Evolutionary conservation across 1,284 basidiomycete genomes (phyloP).

Genomic region (Marasmius sp.): DNA sequence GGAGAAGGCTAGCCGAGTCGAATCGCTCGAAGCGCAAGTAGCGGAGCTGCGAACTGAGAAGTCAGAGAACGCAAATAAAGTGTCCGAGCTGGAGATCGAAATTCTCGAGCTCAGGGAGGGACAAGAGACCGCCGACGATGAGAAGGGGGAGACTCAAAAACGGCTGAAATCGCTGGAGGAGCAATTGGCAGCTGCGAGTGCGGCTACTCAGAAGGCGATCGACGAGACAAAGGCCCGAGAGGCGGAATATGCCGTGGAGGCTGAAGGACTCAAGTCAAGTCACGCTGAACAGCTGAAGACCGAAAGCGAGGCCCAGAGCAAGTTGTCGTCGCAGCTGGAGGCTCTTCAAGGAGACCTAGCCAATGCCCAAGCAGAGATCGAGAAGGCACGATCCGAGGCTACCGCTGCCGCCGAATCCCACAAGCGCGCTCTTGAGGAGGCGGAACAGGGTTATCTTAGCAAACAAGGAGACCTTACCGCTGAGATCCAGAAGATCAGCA

Average conservation of each 20-base stretch:
- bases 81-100: slow-evolving; percentile 79
- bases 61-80: slow-evolving; percentile 72
- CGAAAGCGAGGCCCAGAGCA: slow-evolving; percentile 44
- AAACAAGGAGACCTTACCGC: slow-evolving; percentile 58
- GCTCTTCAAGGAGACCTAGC: slow-evolving; percentile 47
- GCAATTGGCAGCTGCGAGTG: slow-evolving; percentile 45
- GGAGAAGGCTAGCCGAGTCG: slow-evolving; percentile 41
- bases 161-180: slow-evolving; percentile 53
- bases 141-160: slow-evolving; percentile 44
- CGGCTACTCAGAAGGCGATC: slow-evolving; percentile 48
- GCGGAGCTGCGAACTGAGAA: slow-evolving; percentile 60
- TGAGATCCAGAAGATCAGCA: slow-evolving; percentile 53
- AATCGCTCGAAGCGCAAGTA: slow-evolving; percentile 53
- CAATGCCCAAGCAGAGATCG: slow-evolving; percentile 43
- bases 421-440: slow-evolving; percentile 46
- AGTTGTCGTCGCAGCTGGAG: slow-evolving; percentile 45
- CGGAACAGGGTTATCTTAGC: slow-evolving; percentile 44
- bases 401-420: slow-evolving; percentile 46
- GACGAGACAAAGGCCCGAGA: slow-evolving; percentile 55
- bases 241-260: slow-evolving; percentile 39
- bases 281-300: slow-evolving; percentile 48
- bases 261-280: slow-evolving; percentile 40
- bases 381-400: slow-evolving; percentile 47
- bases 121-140: slow-evolving; percentile 65
- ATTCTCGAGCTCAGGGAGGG: slow-evolving; percentile 75